These are phyloP conservation scores for Trichosanthes cucumerina DNA, from an alignment of 306 rosid species.

Conservation along the genomic window DNA sequence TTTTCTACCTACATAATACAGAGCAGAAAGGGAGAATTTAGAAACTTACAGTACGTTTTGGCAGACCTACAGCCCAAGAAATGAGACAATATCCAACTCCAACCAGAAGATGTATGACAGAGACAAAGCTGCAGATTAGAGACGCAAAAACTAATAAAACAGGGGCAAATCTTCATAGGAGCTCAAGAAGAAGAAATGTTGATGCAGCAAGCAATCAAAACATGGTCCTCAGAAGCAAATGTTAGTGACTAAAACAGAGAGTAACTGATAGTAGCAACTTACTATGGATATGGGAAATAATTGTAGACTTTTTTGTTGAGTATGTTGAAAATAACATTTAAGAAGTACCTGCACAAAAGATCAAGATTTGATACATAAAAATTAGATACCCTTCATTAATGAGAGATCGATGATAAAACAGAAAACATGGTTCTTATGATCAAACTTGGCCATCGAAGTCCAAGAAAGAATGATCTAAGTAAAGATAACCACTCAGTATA, in stretches of 20 bases:
- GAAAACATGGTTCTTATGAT: not conserved
- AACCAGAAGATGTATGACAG: constrained; percentile 76
- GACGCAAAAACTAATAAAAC: not conserved
- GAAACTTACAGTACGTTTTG: constrained; percentile 81
- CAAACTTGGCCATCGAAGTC: not conserved
- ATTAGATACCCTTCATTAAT: constrained; percentile 5
- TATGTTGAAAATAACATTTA: constrained; percentile 90
- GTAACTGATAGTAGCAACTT: constrained; percentile 14
- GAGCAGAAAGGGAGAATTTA: not conserved
- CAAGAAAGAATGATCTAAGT: not conserved
- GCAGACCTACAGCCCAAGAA: constrained; percentile 78
- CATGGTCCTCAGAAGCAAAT: not conserved
- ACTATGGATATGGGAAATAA: constrained; percentile 94
- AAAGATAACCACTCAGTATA: not conserved
- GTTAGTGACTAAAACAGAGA: not conserved
- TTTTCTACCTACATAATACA: not conserved
- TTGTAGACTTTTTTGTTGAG: constrained; percentile 94
- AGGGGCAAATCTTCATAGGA: not conserved
- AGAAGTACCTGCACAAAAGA: constrained; percentile 59
- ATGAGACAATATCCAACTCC: constrained; percentile 81
- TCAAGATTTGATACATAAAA: not conserved
- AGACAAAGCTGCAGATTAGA: constrained; percentile 58
- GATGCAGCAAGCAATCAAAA: not conserved
- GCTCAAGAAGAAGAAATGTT: not conserved
- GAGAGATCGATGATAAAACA: not conserved